Conservation (phyloP, 352 stramenopile genomes). For the Blastocystis sp. region DNA sequence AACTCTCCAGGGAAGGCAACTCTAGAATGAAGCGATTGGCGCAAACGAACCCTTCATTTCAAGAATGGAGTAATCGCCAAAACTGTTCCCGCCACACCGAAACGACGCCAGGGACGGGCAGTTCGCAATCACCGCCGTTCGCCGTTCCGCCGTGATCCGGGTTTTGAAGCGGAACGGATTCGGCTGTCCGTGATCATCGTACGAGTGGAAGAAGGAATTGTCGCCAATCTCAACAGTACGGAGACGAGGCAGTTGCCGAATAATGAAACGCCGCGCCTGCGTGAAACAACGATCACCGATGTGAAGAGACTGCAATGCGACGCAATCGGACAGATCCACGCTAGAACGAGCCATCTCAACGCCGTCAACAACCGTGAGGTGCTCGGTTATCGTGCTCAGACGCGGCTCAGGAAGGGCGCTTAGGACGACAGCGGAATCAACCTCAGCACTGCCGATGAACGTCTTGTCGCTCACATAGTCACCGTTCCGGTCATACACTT, state of each 20-base stretch:
- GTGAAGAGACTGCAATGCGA: neutral
- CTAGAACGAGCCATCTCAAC: neutral
- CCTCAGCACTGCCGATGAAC: neutral
- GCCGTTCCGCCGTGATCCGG: neutral
- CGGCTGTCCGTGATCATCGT: neutral
- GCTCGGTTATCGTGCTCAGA: neutral
- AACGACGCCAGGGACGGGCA: slow-evolving; percentile 9
- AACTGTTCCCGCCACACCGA: neutral
- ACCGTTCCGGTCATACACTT: slow-evolving; percentile 39
- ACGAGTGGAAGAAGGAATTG: neutral
- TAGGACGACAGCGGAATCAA: neutral
- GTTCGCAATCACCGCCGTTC: neutral
- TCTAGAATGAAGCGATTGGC: neutral
- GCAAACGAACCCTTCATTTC: neutral
- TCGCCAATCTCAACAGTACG: slow-evolving; percentile 14
- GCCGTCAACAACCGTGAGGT: neutral
- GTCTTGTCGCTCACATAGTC: neutral
- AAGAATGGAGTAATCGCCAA: neutral
- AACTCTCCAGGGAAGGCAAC: neutral
- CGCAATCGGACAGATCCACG: neutral
- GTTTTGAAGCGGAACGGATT: neutral
- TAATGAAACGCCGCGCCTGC: neutral
- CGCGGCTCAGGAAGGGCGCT: neutral
- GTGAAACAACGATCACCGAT: slow-evolving; percentile 56
- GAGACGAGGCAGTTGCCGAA: neutral